Conservation (phyloP, 2,329 filamentous ascomycete species). For the Diaporthe citrichinensis region DNA sequence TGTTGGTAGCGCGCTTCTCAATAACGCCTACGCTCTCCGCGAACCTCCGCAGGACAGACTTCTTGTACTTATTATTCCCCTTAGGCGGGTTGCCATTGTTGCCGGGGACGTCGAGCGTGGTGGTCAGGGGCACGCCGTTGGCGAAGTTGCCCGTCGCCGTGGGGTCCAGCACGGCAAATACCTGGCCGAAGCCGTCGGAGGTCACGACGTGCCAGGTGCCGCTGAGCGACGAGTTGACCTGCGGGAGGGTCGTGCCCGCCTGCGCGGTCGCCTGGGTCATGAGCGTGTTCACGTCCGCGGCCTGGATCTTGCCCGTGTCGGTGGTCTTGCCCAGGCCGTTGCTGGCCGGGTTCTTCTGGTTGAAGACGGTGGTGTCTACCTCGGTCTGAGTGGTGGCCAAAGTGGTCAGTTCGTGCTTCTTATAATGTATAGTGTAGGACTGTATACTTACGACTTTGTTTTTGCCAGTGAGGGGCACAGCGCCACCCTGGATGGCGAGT, state of each 20-base stretch:
- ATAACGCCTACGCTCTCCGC: conserved; percentile 42
- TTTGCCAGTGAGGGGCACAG: conserved; percentile 56
- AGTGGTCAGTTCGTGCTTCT: not conserved
- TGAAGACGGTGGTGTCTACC: conserved; percentile 41
- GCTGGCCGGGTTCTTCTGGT: conserved; percentile 32
- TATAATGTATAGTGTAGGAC: no score
- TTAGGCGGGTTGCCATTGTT: conserved; percentile 4
- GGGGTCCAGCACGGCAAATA: conserved; percentile 44
- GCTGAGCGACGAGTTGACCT: conserved; percentile 43
- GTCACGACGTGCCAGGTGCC: conserved; percentile 45
- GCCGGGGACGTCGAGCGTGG: conserved; percentile 40
- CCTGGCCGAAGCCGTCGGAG: conserved; percentile 43
- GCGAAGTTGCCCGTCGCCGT: conserved; percentile 44
- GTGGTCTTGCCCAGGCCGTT: conserved; percentile 44
- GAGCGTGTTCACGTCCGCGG: conserved; percentile 32
- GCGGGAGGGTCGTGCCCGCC: conserved; percentile 44
- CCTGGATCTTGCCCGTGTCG: conserved; percentile 43
- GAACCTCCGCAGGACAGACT: conserved; percentile 34
- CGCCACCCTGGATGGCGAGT: conserved; percentile 56
- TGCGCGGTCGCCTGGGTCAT: conserved; percentile 37
- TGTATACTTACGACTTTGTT: conserved; percentile 48
- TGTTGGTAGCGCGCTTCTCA: conserved; percentile 43
- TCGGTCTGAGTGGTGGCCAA: conserved; percentile 20
- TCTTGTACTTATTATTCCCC: conserved; percentile 34
- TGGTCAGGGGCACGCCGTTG: conserved; percentile 41